Evolutionary conservation across 2,329 filamentous ascomycete genomes (phyloP).

Genomic region (Trichothecium sympodiale): DNA sequence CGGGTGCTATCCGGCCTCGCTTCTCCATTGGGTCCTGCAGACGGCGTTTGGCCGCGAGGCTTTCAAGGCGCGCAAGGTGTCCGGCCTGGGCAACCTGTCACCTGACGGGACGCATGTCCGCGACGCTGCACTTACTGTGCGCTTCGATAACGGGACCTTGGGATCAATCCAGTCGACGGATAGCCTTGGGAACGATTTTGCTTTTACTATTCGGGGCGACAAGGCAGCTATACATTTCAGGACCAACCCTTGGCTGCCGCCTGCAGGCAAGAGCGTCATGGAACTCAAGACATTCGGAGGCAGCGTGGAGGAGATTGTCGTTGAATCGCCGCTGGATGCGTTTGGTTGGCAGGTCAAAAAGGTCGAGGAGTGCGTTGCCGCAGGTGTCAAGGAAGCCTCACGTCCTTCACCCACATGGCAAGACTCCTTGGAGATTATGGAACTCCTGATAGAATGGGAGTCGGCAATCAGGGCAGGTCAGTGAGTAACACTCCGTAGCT

Average conservation of each 20-base stretch:
- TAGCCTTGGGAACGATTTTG: slow-evolving; percentile 14
- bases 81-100: slow-evolving; percentile 12
- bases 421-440: slow-evolving; percentile 15
- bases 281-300: slow-evolving; percentile 12
- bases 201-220: slow-evolving; percentile 13
- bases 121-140: slow-evolving; percentile 12
- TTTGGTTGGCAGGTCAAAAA: slow-evolving; percentile 14
- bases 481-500: too few species aligned
- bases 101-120: slow-evolving; percentile 10
- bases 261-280: slow-evolving; percentile 13
- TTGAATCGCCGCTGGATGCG: slow-evolving; percentile 11
- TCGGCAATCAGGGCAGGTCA: too few species aligned
- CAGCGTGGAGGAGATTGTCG: slow-evolving; percentile 10
- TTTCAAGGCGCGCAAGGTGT: slow-evolving; percentile 9
- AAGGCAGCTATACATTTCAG: slow-evolving; percentile 12
- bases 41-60: slow-evolving; percentile 10
- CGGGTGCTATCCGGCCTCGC: slow-evolving; percentile 16
- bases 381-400: slow-evolving; percentile 9
- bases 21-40: slow-evolving; percentile 14
- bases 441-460: slow-evolving; percentile 15
- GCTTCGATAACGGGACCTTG: slow-evolving; percentile 12
- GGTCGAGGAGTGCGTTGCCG: slow-evolving; percentile 11
- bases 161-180: slow-evolving; percentile 15
- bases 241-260: slow-evolving; percentile 16
- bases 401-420: slow-evolving; percentile 13